Base-by-base conservation (phyloP, 257 asterid species). In the Rauvolfia tetraphylla region DNA sequence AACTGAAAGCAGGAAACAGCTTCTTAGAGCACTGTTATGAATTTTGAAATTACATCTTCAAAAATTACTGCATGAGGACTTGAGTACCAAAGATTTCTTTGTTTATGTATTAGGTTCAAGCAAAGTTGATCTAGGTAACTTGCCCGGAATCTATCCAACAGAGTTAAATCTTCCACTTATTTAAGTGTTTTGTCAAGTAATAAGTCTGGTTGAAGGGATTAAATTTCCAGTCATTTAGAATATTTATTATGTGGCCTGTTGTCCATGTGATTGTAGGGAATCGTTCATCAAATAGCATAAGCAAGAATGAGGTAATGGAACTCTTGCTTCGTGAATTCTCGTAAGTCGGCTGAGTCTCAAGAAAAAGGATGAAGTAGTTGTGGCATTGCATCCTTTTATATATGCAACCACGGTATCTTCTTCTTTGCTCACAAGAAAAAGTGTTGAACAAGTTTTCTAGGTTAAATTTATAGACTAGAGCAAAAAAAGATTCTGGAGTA, bases 1-100 rank as follows among this genome's bases (percentile, higher is more conserved):
- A 91, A 91, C 97, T 91, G 89, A 29, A 56, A 56, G 42, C 78
- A 68, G 66, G 58, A 75, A 54, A 66, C 15, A 46, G 10, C 7
- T 56, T 12, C 36, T 53, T 13, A 59, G 42, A 71, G 73, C 8
- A 34, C 29, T 22, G 23, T n/a, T 38, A 51, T 7, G 31, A 65
- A 71, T 15, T 44, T 17, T 56, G 9, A 9, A 41, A 41, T 34
- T 22, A 46, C 39, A 20, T 57, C 51, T 57, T 34, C 10, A 58
- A 39, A 3, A 39, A 41, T 13, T 56, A 29, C 27, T 44, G 36
- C 54, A 57, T 31, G 44, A 18, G 6, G 3, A 22, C 68, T 8
- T 59, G n/a, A 49, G 62, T 36, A 12, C 53, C 72, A 61, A 71
- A 17, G 33, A 18, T 71, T 36, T 70, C 27, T 61, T 33, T 63